Base-by-base conservation (phyloP, 139 green algal species). In the Coelastrella sp. region DNA sequence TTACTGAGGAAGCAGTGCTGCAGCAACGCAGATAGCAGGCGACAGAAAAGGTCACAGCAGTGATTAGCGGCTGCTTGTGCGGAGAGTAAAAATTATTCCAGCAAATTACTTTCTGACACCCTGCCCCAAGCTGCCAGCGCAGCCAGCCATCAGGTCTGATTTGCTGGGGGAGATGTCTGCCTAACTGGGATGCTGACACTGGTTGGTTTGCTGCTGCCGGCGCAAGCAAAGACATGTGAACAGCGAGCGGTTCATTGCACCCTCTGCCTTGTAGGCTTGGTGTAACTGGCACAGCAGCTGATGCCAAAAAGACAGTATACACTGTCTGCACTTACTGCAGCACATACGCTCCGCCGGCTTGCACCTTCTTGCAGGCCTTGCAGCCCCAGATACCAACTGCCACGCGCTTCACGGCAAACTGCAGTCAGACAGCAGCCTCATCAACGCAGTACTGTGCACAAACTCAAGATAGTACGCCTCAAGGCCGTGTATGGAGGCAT, bases 301-400 rank as follows among this genome's bases (percentile, higher is more conserved):
- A 20, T 75, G 66, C 66, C 17, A 19, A 20, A 24, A 20, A 19
- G 17, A 49, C 35, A 49, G 35, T 49, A 49, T 49, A 49, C 35
- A 49, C 35, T 49, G 12, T 70, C 12, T 14, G 63, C 7, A 85
- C 95, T 94, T 76, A 98, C 96, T 97, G 96, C 60, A 98, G 94
- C 19, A 94, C 94, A 93, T 99, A 99, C 24, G 98, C 98, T 66
- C 98, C 98, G 68, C 98, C 98, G 70, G 98, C 98, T 85, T 96
- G 93, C 22, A 90, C 94, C 96, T 99, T 99, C 81, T 95, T 94
- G 96, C 98, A 99, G 27, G 95, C 94, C 89, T 97, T 98, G 97
- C 98, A 99, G 82, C 97, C 94, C 98, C 98, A 99, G 93, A 99
- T 99, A 89, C 98, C 98, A 17, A 99, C 97, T 20, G 96, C 98